Conservation (phyloP, 176 grass and related monocot genomes). For the Aegilops sharonensis region DNA sequence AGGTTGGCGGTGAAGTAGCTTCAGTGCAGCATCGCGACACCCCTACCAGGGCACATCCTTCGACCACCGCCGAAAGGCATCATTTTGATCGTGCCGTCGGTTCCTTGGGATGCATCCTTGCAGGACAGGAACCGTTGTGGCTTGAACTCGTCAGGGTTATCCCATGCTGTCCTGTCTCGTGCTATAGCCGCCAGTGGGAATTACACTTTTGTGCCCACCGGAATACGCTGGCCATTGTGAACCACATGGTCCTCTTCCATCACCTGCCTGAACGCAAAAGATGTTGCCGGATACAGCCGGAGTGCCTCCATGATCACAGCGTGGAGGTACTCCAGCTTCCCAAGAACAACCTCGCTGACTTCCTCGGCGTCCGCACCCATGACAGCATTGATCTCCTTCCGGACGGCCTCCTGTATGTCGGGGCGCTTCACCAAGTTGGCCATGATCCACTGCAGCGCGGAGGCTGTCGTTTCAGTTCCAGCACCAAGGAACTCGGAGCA, state of each 20-base stretch:
- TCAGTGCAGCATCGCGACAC: not conserved
- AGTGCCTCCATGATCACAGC: constrained; percentile 2
- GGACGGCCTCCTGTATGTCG: not conserved
- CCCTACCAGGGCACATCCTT: constrained; percentile 1
- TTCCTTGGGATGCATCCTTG: not conserved
- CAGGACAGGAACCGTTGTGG: constrained; percentile 51
- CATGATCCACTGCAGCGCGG: constrained; percentile 15
- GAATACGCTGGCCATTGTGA: not conserved
- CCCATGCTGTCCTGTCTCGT: not conserved
- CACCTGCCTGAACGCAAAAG: not conserved
- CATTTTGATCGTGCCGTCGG: not conserved
- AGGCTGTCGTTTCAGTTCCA: not conserved
- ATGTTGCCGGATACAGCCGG: not conserved
- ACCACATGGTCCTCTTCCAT: not conserved
- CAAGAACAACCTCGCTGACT: not conserved
- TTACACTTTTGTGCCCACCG: not conserved
- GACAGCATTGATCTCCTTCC: not conserved
- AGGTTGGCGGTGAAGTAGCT: constrained; percentile 5
- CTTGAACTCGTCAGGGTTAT: constrained; percentile 16
- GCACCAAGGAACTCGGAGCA: constrained; percentile 15
- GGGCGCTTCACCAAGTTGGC: not conserved
- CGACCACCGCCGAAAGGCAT: constrained; percentile 23
- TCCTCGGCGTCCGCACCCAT: not conserved
- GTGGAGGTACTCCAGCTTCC: constrained; percentile 2
- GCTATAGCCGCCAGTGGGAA: constrained; percentile 1